Evolutionary conservation across 371 early-diverging fungal species (phyloP).

Genomic region (Chytridium lagenaria): DNA sequence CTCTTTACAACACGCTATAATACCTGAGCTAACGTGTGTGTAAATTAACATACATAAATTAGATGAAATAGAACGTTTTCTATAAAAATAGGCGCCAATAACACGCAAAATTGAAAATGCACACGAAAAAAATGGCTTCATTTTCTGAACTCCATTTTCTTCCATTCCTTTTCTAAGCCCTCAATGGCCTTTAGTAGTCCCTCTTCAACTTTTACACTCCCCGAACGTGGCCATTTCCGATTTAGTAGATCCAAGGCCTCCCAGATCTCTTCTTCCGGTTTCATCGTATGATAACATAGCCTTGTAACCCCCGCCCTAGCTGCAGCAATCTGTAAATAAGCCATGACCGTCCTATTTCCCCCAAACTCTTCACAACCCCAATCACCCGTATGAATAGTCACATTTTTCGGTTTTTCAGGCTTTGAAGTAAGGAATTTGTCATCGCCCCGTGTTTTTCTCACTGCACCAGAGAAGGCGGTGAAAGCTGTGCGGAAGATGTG

Average conservation of each 20-base stretch:
- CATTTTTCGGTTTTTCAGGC: slow-evolving; percentile 1
- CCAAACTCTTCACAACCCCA: slow-evolving; percentile 42
- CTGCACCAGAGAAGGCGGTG: slow-evolving; percentile 39
- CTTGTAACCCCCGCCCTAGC: slow-evolving; percentile 29
- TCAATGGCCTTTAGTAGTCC: not conserved
- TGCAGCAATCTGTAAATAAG: slow-evolving; percentile 39
- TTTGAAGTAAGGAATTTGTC: no score
- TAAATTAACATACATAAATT: no score
- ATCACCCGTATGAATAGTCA: slow-evolving; percentile 36
- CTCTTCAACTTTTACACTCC: not conserved
- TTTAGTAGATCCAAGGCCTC: not conserved
- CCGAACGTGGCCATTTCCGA: not conserved
- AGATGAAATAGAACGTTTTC: no score
- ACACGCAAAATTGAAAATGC: no score
- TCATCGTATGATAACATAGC: slow-evolving; percentile 27
- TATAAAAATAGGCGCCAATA: no score
- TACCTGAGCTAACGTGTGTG: no score
- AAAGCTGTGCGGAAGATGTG: slow-evolving; percentile 39
- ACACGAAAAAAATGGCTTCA: not conserved
- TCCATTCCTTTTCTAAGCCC: slow-evolving; percentile 9
- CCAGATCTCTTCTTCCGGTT: not conserved
- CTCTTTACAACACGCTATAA: no score
- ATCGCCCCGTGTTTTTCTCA: no score
- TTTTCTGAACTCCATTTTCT: not conserved
- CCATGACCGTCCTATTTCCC: slow-evolving; percentile 30